Evolutionary conservation across 1,284 basidiomycete species (phyloP).

Genomic region (Marasmius oreades): DNA sequence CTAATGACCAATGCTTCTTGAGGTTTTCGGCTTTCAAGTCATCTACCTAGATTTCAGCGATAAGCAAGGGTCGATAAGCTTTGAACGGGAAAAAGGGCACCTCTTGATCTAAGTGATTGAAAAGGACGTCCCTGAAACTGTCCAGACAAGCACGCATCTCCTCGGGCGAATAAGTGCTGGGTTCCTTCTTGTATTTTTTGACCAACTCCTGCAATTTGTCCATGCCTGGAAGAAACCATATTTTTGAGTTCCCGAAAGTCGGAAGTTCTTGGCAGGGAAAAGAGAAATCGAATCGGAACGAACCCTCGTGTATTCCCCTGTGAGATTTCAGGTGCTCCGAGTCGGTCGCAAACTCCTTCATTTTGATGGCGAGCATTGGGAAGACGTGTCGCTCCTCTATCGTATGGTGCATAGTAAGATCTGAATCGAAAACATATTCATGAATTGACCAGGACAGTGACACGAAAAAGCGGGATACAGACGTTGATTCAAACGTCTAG

Average conservation of each 20-base stretch:
- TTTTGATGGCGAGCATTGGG: slow-evolving; percentile 57
- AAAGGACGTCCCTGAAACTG: slow-evolving; percentile 61
- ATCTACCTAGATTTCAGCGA: slow-evolving; percentile 32
- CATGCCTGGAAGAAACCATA: slow-evolving; percentile 39
- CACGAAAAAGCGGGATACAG: slow-evolving; percentile 16
- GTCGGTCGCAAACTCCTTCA: slow-evolving; percentile 55
- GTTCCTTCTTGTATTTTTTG: slow-evolving; percentile 42
- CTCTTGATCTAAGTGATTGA: slow-evolving; percentile 66
- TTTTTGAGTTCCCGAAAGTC: neutral
- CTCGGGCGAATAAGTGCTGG: slow-evolving; percentile 49
- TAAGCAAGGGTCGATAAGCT: neutral
- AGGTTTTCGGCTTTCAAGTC: slow-evolving; percentile 62
- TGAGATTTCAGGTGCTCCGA: slow-evolving; percentile 58
- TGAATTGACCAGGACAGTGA: neutral
- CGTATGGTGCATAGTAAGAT: slow-evolving; percentile 65
- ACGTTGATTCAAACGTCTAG: slow-evolving; percentile 42
- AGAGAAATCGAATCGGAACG: slow-evolving; percentile 1
- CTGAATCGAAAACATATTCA: slow-evolving; percentile 21
- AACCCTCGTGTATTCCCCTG: slow-evolving; percentile 64
- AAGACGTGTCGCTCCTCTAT: slow-evolving; percentile 65
- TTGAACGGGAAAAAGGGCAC: slow-evolving; percentile 27
- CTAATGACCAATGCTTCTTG: slow-evolving; percentile 60
- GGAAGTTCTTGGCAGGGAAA: neutral
- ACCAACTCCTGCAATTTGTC: slow-evolving; percentile 48
- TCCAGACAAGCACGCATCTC: slow-evolving; percentile 61